phyloP scores from a whole-genome alignment of 1,139 yeast species.

The Diutina catenulata region DNA sequence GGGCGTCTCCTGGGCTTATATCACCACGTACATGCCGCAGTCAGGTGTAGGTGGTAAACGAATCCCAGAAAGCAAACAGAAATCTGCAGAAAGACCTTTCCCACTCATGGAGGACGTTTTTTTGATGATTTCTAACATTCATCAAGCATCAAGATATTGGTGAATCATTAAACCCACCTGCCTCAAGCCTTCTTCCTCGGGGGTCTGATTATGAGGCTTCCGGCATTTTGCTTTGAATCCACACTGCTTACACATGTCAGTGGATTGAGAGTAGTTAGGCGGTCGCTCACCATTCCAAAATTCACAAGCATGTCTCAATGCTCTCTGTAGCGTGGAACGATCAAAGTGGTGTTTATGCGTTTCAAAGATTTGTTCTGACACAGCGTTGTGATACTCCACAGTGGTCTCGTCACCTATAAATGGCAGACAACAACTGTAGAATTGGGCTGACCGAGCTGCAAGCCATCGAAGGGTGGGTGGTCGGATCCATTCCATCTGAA shows the following conservation, averaged over 20 bases:
- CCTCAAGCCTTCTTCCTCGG: background rate
- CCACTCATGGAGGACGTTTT: background rate
- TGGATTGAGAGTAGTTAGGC: background rate
- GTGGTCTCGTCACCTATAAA: background rate
- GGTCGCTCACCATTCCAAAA: background rate
- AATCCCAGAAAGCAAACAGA: background rate
- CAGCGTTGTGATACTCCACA: conserved; percentile 1
- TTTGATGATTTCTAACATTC: conserved; percentile 2
- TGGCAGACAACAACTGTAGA: background rate
- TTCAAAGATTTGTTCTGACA: background rate
- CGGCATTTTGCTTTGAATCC: background rate
- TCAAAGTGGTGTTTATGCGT: background rate
- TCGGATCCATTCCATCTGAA: background rate
- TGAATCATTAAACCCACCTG: background rate
- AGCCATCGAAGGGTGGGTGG: background rate
- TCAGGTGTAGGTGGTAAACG: conserved; percentile 5
- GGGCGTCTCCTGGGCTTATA: no score
- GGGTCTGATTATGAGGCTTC: background rate
- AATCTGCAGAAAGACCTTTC: background rate
- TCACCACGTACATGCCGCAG: conserved; percentile 4
- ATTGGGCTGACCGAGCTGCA: background rate
- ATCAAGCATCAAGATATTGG: background rate
- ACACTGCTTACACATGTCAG: background rate
- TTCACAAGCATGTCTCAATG: background rate
- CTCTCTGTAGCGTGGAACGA: background rate